Evolutionary conservation across 108 stramenopile species (phyloP).

Genomic region (Conticribra weissflogii): DNA sequence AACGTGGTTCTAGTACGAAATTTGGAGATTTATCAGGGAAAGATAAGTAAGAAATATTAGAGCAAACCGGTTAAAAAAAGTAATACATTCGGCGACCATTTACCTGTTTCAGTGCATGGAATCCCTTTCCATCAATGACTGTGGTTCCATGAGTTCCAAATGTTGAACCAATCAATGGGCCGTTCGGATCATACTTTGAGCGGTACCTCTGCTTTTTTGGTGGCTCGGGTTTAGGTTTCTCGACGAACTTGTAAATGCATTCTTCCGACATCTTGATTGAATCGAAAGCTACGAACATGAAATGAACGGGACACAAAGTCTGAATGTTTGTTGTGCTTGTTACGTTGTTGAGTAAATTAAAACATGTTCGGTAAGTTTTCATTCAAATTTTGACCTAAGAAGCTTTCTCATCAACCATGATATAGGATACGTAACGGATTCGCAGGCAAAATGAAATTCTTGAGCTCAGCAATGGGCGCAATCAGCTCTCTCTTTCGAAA

Average conservation of each 20-base stretch:
- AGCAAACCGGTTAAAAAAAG: conserved; percentile 5
- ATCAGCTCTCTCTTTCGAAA: conserved; percentile 3
- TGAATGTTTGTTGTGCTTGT: too few species aligned
- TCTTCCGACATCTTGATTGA: conserved; percentile 36
- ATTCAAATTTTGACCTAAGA: too few species aligned
- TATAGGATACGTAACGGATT: neutral
- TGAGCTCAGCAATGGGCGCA: conserved; percentile 1
- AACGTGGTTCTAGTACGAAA: conserved; percentile 43
- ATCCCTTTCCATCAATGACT: conserved; percentile 53
- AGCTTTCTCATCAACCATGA: too few species aligned
- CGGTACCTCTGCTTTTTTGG: conserved; percentile 62
- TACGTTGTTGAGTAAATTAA: too few species aligned
- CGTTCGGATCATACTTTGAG: conserved; percentile 60
- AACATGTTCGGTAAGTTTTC: too few species aligned
- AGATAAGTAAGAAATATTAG: neutral
- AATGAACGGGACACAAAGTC: too few species aligned
- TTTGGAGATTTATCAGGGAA: neutral
- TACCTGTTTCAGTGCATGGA: conserved; percentile 54
- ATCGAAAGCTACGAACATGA: neutral
- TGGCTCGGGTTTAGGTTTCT: conserved; percentile 41
- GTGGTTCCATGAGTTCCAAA: conserved; percentile 65
- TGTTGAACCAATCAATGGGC: conserved; percentile 59
- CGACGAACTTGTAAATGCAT: conserved; percentile 66
- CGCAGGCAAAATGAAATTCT: conserved; percentile 6
- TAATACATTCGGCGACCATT: conserved; percentile 6